These are phyloP conservation scores for Camelina laxa DNA, from an alignment of 345 rosid genomes.

Conservation along the genomic window DNA sequence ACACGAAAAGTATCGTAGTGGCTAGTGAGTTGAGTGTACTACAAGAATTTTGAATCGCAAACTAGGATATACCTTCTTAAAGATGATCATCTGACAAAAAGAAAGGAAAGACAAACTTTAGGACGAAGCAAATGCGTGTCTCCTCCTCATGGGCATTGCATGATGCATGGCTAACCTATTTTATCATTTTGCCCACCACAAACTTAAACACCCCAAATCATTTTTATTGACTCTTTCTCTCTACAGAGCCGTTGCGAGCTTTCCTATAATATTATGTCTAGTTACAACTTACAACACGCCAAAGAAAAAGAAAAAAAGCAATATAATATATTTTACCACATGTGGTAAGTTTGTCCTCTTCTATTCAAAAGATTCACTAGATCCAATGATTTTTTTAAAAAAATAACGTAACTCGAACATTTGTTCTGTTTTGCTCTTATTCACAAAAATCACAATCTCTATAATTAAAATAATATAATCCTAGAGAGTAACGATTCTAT, in stretches of 20 bases:
- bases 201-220: slow-evolving; percentile 30
- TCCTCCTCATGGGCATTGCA: slow-evolving; percentile 9
- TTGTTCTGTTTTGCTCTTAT: slow-evolving; percentile 30
- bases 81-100: background rate
- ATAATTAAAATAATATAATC: background rate
- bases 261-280: no score
- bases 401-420: slow-evolving; percentile 35
- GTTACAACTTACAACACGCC: no score
- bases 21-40: background rate
- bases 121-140: slow-evolving; percentile 36
- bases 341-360: slow-evolving; percentile 38
- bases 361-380: slow-evolving; percentile 33
- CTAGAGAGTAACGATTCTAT: background rate
- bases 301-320: background rate
- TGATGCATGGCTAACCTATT: background rate
- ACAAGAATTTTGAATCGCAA: background rate
- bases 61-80: no score
- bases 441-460: background rate
- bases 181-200: slow-evolving; percentile 36
- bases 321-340: slow-evolving; percentile 18
- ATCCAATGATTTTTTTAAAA: slow-evolving; percentile 5
- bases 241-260: slow-evolving; percentile 27
- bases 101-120: slow-evolving; percentile 28
- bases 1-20: no score
- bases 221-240: background rate